Evolutionary conservation across 768 basidiomycete genomes (phyloP).

Genomic region (Fomitopsis pulvina): DNA sequence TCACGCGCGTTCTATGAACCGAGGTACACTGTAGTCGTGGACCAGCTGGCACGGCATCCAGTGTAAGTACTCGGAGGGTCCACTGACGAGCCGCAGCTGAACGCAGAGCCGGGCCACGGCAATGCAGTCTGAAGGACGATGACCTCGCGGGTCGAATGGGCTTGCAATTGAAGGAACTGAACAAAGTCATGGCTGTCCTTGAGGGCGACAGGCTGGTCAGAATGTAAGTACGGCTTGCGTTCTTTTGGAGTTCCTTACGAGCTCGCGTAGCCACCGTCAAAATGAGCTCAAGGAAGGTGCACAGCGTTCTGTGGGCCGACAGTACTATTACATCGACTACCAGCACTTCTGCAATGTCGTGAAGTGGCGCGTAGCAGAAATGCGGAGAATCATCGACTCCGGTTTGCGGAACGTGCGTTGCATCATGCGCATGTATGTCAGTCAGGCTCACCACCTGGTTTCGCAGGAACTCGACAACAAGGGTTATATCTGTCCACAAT

Average conservation of each 20-base stretch:
- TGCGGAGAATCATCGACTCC: constrained; percentile 86
- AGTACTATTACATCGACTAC: constrained; percentile 97
- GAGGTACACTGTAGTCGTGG: constrained; percentile 85
- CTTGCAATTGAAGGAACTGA: constrained; percentile 82
- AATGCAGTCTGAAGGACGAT: constrained; percentile 80
- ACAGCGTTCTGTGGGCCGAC: constrained; percentile 78
- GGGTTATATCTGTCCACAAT: constrained; percentile 94
- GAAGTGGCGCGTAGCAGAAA: constrained; percentile 94
- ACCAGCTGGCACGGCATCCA: constrained; percentile 86
- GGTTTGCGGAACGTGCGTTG: constrained; percentile 75
- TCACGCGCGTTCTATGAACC: constrained; percentile 93
- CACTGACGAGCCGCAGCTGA: constrained; percentile 3
- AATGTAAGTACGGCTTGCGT: constrained; percentile 44
- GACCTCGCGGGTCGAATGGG: constrained; percentile 90
- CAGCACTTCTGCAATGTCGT: constrained; percentile 94
- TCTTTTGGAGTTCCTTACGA: background rate
- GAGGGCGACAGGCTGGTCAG: constrained; percentile 73
- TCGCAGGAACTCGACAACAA: constrained; percentile 89
- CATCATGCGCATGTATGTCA: background rate
- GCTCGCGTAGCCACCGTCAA: constrained; percentile 63
- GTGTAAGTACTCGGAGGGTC: constrained; percentile 64
- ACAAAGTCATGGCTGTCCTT: constrained; percentile 81
- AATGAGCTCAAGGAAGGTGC: constrained; percentile 90
- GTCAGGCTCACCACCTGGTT: background rate
- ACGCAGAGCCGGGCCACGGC: background rate